These are phyloP conservation scores for Cystobasidiaceae sp. DNA, from an alignment of 1,284 basidiomycete species.

Conservation along the genomic window DNA sequence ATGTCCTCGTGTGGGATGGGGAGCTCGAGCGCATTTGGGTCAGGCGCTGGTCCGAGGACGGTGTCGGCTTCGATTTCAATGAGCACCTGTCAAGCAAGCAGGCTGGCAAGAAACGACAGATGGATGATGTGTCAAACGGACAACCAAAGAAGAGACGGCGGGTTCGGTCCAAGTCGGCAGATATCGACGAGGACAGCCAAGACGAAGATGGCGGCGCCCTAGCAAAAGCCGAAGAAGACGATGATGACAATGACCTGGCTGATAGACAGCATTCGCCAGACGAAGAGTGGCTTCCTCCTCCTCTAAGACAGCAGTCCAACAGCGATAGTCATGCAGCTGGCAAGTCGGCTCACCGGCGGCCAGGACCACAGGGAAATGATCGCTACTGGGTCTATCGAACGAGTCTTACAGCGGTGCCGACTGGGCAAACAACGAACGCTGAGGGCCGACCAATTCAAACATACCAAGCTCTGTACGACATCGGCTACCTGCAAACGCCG, in stretches of 20 bases:
- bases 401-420: constrained; percentile 32
- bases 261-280: neutral
- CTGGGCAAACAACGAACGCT: neutral
- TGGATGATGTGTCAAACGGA: neutral
- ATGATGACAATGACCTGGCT: constrained; percentile 15
- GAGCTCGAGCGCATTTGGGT: constrained; percentile 58
- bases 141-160: neutral
- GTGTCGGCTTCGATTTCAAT: neutral
- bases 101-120: constrained; percentile 5
- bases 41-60: constrained; percentile 5
- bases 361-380: constrained; percentile 13
- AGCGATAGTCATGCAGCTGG: neutral
- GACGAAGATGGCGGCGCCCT: constrained; percentile 1
- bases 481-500: constrained; percentile 42
- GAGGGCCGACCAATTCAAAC: neutral
- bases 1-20: constrained; percentile 78
- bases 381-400: constrained; percentile 41
- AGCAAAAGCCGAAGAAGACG: constrained; percentile 17
- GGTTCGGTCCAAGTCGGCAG: constrained; percentile 3
- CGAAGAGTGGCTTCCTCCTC: constrained; percentile 14
- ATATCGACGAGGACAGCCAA: constrained; percentile 18
- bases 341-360: neutral
- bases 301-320: neutral
- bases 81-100: neutral
- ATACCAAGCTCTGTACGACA: constrained; percentile 1